A percentile compares a stretch with the other conserved stretches of the same genome.
Conservation (phyloP, 768 basidiomycete genomes). For the Boletus edulis region DNA sequence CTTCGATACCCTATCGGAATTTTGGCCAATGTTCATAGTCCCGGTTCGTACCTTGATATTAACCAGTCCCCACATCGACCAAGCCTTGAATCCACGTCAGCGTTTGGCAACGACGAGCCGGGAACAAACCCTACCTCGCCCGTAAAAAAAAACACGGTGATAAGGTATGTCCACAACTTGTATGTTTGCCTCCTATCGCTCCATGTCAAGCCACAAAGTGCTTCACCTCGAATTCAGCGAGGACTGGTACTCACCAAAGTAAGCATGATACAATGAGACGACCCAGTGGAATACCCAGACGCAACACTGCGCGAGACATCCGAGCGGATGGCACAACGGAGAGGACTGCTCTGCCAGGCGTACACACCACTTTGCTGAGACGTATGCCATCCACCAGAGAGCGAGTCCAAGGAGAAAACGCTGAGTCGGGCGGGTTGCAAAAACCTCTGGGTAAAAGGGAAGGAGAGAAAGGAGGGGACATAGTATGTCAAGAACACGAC, state of each 20-base stretch:
- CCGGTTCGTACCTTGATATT: neutral
- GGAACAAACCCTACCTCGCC: slow-evolving; percentile 6
- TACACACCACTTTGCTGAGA: slow-evolving; percentile 21
- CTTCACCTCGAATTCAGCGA: neutral
- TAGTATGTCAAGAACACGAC: slow-evolving; percentile 13
- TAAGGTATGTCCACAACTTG: slow-evolving; percentile 11
- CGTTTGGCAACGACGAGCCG: neutral
- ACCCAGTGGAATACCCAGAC: slow-evolving; percentile 27
- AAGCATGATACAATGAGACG: slow-evolving; percentile 15
- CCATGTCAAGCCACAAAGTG: no score
- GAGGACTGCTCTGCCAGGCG: slow-evolving; percentile 20
- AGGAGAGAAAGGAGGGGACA: slow-evolving; percentile 17
- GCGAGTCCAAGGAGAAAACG: slow-evolving; percentile 22
- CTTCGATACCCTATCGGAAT: neutral
- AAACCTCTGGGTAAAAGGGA: slow-evolving; percentile 9
- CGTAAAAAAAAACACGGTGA: slow-evolving; percentile 24
- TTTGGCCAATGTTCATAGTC: neutral
- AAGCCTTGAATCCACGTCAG: slow-evolving; percentile 8
- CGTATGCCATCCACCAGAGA: slow-evolving; percentile 21
- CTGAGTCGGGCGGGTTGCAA: slow-evolving; percentile 6
- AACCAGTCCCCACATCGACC: neutral
- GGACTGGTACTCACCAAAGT: slow-evolving; percentile 14
- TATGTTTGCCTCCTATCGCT: no score
- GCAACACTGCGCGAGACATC: slow-evolving; percentile 24
- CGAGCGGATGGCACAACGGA: slow-evolving; percentile 21